A percentile compares a stretch with the other conserved stretches of the same genome.
phyloP scores from a whole-genome alignment of 2,329 filamentous ascomycete species.

The Cryphonectria parasitica region DNA sequence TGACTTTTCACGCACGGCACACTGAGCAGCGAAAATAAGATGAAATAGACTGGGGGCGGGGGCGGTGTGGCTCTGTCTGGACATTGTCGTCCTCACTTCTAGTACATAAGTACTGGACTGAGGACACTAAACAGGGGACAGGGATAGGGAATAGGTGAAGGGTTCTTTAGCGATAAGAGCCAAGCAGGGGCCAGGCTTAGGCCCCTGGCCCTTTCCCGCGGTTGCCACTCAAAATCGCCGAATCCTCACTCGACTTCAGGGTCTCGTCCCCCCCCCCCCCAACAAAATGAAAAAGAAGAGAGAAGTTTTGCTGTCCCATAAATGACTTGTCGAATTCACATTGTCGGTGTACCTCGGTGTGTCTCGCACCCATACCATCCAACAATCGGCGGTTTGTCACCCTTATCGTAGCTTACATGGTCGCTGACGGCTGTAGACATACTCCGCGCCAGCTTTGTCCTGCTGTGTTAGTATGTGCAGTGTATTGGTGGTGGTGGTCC shows the following conservation, averaged over 20 bases:
- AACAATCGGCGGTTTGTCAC: background rate
- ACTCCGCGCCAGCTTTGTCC: background rate
- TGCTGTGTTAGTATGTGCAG: background rate
- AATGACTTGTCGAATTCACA: background rate
- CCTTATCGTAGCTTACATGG: background rate
- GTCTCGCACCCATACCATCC: background rate
- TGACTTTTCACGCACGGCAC: background rate
- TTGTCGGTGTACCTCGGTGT: background rate
- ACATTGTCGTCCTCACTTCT: background rate
- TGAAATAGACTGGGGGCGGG: background rate
- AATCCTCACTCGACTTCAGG: background rate
- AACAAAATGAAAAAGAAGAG: background rate
- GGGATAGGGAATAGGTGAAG: background rate
- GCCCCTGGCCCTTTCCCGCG: background rate
- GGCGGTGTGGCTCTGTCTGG: background rate
- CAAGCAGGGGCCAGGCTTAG: background rate
- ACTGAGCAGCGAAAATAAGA: background rate
- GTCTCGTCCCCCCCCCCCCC: background rate
- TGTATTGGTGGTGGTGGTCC: no score
- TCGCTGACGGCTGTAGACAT: background rate
- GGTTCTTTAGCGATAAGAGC: background rate
- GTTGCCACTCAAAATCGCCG: constrained; percentile 2
- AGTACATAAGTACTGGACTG: background rate
- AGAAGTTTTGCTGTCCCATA: background rate
- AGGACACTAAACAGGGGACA: background rate